Conservation (phyloP, 2,329 filamentous ascomycete species). For the Cladophialophora chaetospira region DNA sequence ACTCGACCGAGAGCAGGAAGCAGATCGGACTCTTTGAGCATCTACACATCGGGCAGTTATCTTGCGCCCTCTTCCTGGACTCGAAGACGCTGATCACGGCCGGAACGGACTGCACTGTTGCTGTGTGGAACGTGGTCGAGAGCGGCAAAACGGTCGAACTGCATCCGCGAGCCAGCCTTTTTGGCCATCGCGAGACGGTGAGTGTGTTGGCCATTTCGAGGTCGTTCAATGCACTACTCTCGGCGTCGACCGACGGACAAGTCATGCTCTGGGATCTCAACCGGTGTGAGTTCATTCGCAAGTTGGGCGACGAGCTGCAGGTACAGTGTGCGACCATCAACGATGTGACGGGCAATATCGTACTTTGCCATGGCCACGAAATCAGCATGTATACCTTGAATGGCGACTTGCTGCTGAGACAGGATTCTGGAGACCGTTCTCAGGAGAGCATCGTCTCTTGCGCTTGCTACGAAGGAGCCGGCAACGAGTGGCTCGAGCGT, state of each 20-base stretch:
- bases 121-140: constrained; percentile 72
- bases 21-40: constrained; percentile 89
- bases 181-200: constrained; percentile 85
- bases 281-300: constrained; percentile 79
- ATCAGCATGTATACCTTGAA: constrained; percentile 85
- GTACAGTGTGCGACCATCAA: constrained; percentile 76
- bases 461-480: constrained; percentile 88
- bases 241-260: constrained; percentile 77
- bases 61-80: constrained; percentile 80
- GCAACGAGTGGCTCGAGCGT: constrained; percentile 88
- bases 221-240: constrained; percentile 84
- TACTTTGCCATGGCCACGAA: constrained; percentile 75
- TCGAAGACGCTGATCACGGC: constrained; percentile 89
- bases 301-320: constrained; percentile 61
- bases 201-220: constrained; percentile 81
- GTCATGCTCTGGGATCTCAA: constrained; percentile 95
- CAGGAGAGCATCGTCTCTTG: constrained; percentile 80
- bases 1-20: constrained; percentile 78
- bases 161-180: constrained; percentile 74
- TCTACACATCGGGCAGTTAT: constrained; percentile 86
- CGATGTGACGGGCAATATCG: constrained; percentile 85
- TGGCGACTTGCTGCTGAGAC: constrained; percentile 76
- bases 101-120: constrained; percentile 88
- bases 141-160: constrained; percentile 74
- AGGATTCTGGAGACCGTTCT: constrained; percentile 70